Base-by-base conservation (phyloP, 768 basidiomycete species). In the Mycena maculata region DNA sequence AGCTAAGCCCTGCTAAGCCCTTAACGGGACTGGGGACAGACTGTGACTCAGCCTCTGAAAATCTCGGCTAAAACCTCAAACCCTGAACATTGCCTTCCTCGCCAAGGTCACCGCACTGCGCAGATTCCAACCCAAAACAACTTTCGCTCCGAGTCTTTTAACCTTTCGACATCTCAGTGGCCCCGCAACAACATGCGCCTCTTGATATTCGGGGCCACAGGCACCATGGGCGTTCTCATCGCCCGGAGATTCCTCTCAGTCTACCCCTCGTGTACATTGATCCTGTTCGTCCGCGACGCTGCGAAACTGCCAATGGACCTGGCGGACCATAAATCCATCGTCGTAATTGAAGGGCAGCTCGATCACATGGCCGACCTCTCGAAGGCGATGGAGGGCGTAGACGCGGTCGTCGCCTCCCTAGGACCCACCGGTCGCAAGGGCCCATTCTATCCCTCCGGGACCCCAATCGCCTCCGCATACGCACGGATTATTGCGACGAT, bases 401-500 rank as follows among this genome's bases (percentile, higher is more conserved):
- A 67, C 52, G 69, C 66, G 1, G 69, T 70, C n/a, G 59, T 71
- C 31, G 49, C 62, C 18, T 65, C 69, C 5, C 39, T 71, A 3
- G 69, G 69, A 2, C 69, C 69, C 22, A 67, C 61, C 3, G 69
- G 65, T 30, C 69, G 66, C 41, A 71, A 71, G 33, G 69, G 69
- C 28, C 68, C 68, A 0, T 57, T 70, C 44, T 70, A 70, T 38
- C 56, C 68, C 5, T 6, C 73, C 23, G 75, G 76, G 49, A 80
- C 80, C 9, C 86, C 86, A 16, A 76, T 86, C 56, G 82, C 85
- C 4, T 70, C 73, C 36, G 84, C 78, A 2, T 87, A 87, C 73
- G 60, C 73, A 12, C 70, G 73, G 10, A 65, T 87, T 58, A 72
- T 86, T 62, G 77, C 72, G 47, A 64, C 75, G 39, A 86, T 86